These are phyloP conservation scores for Lepiota subincarnata DNA, from an alignment of 768 basidiomycete genomes.

Conservation along the genomic window DNA sequence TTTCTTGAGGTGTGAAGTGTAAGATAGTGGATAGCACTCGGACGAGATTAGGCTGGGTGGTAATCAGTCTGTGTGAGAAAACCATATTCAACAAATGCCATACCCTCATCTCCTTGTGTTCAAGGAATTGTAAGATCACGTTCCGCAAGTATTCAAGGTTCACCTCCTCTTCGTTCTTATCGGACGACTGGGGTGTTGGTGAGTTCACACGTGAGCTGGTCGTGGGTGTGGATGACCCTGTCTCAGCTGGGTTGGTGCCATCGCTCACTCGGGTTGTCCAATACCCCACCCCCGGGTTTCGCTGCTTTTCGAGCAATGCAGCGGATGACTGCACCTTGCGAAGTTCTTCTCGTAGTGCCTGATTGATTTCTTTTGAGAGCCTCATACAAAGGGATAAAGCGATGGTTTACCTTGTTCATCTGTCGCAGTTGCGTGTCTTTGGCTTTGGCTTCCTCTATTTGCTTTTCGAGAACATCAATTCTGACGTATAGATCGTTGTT, in stretches of 20 bases:
- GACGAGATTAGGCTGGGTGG: conserved; percentile 77
- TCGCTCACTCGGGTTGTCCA: conserved; percentile 59
- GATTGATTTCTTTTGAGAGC: conserved; percentile 9
- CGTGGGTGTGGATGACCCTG: conserved; percentile 34
- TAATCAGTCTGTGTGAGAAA: not conserved
- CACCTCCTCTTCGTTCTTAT: conserved; percentile 79
- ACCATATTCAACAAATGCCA: conserved; percentile 26
- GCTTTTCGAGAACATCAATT: conserved; percentile 52
- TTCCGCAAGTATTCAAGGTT: conserved; percentile 96
- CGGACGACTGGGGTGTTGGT: conserved; percentile 27
- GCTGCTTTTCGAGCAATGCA: conserved; percentile 81
- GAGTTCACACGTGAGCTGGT: conserved; percentile 32
- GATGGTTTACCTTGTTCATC: conserved; percentile 68
- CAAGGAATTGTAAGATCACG: conserved; percentile 94
- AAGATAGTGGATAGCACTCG: conserved; percentile 89
- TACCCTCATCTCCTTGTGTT: conserved; percentile 98
- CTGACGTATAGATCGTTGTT: conserved; percentile 46
- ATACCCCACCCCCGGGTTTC: conserved; percentile 93
- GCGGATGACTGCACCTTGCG: conserved; percentile 95
- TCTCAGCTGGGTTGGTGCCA: conserved; percentile 34
- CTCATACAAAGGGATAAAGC: not conserved
- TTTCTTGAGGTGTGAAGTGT: conserved; percentile 94
- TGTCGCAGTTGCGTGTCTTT: conserved; percentile 67
- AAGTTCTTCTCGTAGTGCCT: conserved; percentile 91
- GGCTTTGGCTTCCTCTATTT: conserved; percentile 67